These are phyloP conservation scores for Byssothecium circinans DNA, from an alignment of 2,329 filamentous ascomycete species.

Conservation along the genomic window DNA sequence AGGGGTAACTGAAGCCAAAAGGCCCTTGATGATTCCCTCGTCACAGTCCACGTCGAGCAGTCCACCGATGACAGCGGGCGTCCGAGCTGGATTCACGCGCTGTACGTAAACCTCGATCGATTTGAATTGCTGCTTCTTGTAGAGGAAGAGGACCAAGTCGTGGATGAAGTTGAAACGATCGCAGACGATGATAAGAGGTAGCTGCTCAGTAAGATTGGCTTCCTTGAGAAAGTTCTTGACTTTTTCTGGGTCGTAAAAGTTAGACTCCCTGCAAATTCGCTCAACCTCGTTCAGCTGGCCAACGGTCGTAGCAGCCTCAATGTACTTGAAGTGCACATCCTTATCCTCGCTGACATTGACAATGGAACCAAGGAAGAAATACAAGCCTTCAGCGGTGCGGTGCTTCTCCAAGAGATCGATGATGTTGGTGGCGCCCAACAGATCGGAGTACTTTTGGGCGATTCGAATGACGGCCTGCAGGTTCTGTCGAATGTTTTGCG, in stretches of 20 bases:
- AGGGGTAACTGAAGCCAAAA: conserved; percentile 82
- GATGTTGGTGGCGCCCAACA: conserved; percentile 81
- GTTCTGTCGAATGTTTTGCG: conserved; percentile 95
- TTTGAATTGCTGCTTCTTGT: conserved; percentile 99
- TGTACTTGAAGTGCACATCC: conserved; percentile 99
- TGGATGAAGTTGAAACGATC: conserved; percentile 99
- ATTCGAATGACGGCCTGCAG: conserved; percentile 92
- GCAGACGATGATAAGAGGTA: conserved; percentile 96
- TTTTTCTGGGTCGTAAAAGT: conserved; percentile 66
- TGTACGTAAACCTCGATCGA: conserved; percentile 98
- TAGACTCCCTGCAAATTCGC: conserved; percentile 93
- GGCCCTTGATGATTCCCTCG: conserved; percentile 90
- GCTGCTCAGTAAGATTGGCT: conserved; percentile 84
- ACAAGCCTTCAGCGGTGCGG: conserved; percentile 93
- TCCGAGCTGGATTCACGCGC: conserved; percentile 87
- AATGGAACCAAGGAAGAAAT: conserved; percentile 97
- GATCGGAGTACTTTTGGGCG: conserved; percentile 95
- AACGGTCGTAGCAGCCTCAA: conserved; percentile 93
- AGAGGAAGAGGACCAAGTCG: conserved; percentile 92
- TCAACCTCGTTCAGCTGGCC: conserved; percentile 94
- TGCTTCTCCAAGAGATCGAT: conserved; percentile 98
- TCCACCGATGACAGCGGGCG: conserved; percentile 89
- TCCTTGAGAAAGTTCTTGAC: conserved; percentile 99
- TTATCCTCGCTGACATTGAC: conserved; percentile 95
- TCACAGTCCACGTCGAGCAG: conserved; percentile 97